These are phyloP conservation scores for Barnettozyma wickerhamii DNA, from an alignment of 805 yeast species.

Conservation along the genomic window DNA sequence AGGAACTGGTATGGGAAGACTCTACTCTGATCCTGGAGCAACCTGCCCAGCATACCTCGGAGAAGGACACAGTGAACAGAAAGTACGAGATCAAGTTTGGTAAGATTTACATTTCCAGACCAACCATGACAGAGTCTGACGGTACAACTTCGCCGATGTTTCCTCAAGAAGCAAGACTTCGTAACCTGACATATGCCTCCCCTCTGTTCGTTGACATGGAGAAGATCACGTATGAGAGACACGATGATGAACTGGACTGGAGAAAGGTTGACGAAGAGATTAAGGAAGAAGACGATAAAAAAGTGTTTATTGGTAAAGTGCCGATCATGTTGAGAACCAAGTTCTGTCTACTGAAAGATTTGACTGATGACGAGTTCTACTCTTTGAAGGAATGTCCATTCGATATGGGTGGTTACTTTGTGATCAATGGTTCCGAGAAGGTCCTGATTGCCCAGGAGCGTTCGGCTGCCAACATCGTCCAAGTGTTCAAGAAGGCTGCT, in stretches of 20 bases:
- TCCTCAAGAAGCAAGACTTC: constrained; percentile 96
- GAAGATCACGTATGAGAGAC: constrained; percentile 79
- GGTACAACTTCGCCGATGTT: constrained; percentile 99
- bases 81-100: constrained; percentile 97
- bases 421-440: constrained; percentile 97
- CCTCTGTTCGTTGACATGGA: constrained; percentile 95
- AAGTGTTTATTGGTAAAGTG: constrained; percentile 91
- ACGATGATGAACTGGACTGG: constrained; percentile 72
- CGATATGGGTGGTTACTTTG: constrained; percentile 99
- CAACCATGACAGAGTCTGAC: constrained; percentile 98
- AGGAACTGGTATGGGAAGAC: constrained; percentile 95
- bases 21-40: constrained; percentile 91
- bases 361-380: constrained; percentile 89
- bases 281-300: constrained; percentile 65
- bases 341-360: constrained; percentile 87
- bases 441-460: constrained; percentile 98
- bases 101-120: constrained; percentile 91
- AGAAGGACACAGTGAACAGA: constrained; percentile 83
- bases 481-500: constrained; percentile 96
- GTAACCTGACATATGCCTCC: constrained; percentile 94
- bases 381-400: constrained; percentile 97
- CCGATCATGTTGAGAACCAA: constrained; percentile 98
- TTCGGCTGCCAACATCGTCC: constrained; percentile 97
- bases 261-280: constrained; percentile 49
- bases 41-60: constrained; percentile 95